Evolutionary conservation across 2,329 filamentous ascomycete genomes (phyloP), one percentile per base, ranked within the genome.

Genomic region (Pseudogymnoascus sp.): DNA sequence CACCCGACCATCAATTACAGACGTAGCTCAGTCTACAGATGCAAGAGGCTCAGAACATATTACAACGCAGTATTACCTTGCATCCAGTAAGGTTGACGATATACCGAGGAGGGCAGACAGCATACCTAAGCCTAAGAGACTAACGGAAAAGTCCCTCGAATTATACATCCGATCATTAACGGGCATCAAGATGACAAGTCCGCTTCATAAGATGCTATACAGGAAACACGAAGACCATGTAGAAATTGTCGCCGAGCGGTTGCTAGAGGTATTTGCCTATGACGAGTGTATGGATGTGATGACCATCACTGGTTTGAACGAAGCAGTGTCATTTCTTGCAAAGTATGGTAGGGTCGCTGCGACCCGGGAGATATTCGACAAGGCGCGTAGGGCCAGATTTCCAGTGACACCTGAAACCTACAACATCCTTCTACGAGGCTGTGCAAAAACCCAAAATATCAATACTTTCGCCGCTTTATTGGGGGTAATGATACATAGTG

Each of bases 151-250:
- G 23, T 40, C 34, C 18, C 36, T 61, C n/a, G 36, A 61, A 39
- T 26, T 26, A 5, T 61, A 61, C 26, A 42, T 61, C 29, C 59
- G 21, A 5, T 61, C 59, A 39, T 61, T 61, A 31, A 61, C 59
- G 21, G 14, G 59, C 10, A 61, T 61, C 31, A 61, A 23, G 18
- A 61, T 61, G 59, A 61, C 59, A 31, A 61, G 39, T 61, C 59
- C 34, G 36, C 21, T 61, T 39, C 59, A 61, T 61, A 39, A 42
- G 36, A 61, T 61, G 34, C 39, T 61, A 16, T 61, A 61, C 39
- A 26, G 16, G n/a, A 39, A 39, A 61, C 1, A 18, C 12, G 59
- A 61, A 42, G 36, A 61, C 14, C 59, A 61, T 21, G 5, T 40
- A 29, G 7, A 12, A 4, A 42, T 40, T 12, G 59, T 61, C 18